These are phyloP conservation scores for Citrus australasica DNA, from an alignment of 345 rosid species.

Conservation along the genomic window DNA sequence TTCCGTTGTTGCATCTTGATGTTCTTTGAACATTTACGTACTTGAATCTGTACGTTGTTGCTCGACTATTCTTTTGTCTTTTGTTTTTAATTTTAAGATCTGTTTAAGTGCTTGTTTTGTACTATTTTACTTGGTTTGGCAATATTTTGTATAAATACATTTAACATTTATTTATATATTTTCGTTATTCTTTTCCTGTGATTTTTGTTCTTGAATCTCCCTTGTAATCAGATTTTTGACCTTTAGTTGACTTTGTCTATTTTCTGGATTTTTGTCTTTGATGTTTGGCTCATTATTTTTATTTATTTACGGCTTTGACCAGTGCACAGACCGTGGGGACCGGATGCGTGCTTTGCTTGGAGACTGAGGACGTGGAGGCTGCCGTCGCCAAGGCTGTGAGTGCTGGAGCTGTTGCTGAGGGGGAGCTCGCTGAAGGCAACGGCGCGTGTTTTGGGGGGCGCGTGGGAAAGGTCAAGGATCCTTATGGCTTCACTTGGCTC, in stretches of 20 bases:
- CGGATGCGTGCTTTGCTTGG: constrained; percentile 39
- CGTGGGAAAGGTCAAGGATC: constrained; percentile 71
- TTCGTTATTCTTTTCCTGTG: not conserved
- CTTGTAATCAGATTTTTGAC: not conserved
- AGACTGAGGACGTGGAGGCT: constrained; percentile 62
- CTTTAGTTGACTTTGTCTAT: not conserved
- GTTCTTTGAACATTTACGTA: not conserved
- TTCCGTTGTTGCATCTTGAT: not conserved
- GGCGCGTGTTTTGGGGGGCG: constrained; percentile 48
- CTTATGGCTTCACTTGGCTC: constrained; percentile 74
- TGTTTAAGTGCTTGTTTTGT: not conserved
- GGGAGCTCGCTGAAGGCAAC: constrained; percentile 42
- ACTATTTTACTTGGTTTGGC: too few species aligned
- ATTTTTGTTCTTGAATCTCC: not conserved
- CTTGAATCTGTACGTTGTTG: not conserved
- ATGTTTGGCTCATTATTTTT: not conserved
- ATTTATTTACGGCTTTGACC: not conserved
- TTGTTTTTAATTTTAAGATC: not conserved
- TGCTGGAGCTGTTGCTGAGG: constrained; percentile 65
- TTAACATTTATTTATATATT: too few species aligned
- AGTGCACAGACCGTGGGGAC: constrained; percentile 35
- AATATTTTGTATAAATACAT: too few species aligned
- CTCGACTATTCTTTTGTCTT: not conserved
- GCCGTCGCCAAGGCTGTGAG: constrained; percentile 61
- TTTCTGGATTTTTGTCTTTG: not conserved